Base-by-base conservation (phyloP, 257 asterid genomes). In the Misopates orontium region DNA sequence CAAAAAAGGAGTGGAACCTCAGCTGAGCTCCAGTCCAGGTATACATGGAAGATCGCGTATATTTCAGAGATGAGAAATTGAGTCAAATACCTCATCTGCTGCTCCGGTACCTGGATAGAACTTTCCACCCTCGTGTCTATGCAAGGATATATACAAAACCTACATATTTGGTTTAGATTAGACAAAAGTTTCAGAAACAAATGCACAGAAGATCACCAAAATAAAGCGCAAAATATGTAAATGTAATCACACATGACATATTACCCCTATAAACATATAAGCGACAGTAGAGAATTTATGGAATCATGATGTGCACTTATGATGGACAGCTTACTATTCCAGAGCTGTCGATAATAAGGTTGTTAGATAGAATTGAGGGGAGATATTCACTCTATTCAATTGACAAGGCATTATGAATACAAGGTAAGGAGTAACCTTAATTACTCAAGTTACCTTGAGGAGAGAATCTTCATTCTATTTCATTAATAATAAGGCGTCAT, bases 61-160 rank as follows among this genome's bases (percentile, higher is more conserved):
- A 24, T 24, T 28, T 21, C 62, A 50, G 60, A 17, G 54, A 51
- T 50, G 61, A 53, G 51, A 53, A 21, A 57, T 48, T 32, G 64
- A 28, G 23, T 63, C 12, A 60, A 67, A 22, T 80, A 93, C 97
- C 96, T 94, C 95, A 78, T 78, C 66, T 56, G 95, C 96, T 73
- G 99, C 92, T 77, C 99, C 99, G 50, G 99, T 88, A 67, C 99
- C 97, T 59, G 99, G 99, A 76, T 94, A 94, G 69, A 94, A 94
- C 73, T 76, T 83, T 49, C 99, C 99, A 75, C 85, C 93, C 83
- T 94, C 95, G 50, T 94, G 93, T 77, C 97, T 86, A 68, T 94
- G 99, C 80, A 94, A 66, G n/a, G 99, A 94, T 73, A 94, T 66
- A 73, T 94, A 90, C 83, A 94, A 73, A 75, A 94, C 99, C 99